Conservation (phyloP, 257 asterid genomes). For the Solanum chilense region DNA sequence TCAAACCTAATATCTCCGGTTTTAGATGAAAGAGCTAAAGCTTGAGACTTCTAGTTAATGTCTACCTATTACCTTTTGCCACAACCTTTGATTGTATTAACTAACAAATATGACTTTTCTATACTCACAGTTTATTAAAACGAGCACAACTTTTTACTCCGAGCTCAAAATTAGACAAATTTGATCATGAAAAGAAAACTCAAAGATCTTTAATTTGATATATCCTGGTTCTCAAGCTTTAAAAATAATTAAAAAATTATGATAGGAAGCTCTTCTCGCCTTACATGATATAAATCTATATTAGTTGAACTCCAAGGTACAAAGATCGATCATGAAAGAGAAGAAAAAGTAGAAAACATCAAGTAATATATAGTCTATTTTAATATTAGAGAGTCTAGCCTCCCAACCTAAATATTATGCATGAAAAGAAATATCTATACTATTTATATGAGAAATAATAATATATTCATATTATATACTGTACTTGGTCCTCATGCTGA, state of each 20-base stretch:
- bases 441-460: neutral
- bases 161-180: too few species aligned
- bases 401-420: neutral
- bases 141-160: too few species aligned
- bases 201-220: neutral
- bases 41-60: too few species aligned
- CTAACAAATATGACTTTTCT: neutral
- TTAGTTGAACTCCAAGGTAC: neutral
- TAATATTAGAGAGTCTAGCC: neutral
- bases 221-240: neutral
- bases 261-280: neutral
- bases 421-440: neutral
- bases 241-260: neutral
- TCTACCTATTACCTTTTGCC: neutral
- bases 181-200: too few species aligned
- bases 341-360: neutral
- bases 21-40: neutral
- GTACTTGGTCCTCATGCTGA: constrained; percentile 17
- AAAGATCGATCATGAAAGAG: neutral
- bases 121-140: too few species aligned
- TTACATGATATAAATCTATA: too few species aligned
- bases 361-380: neutral
- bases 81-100: neutral
- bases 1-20: neutral
- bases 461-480: neutral